Evolutionary conservation across 441 rosid species (phyloP), one percentile per base, ranked within the genome.

Genomic region (Erodium trifolium): DNA sequence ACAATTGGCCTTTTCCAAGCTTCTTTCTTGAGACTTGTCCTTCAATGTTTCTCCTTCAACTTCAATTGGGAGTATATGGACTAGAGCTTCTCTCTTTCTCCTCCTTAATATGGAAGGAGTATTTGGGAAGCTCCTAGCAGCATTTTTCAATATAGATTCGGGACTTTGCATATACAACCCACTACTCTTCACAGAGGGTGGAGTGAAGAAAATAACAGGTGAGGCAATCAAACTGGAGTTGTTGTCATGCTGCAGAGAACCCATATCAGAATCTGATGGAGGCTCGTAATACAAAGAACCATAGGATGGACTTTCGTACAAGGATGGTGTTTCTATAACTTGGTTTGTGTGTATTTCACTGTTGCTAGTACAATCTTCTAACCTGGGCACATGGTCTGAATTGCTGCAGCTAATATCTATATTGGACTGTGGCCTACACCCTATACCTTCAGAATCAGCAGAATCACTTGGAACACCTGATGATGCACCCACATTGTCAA

Each of bases 61-160:
- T 23, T 23, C 27, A 23, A 23, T 23, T 23, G 27, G 27, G 27
- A 23, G 27, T 23, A 34, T 34, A 34, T 34, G 37, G 37, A 34
- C 37, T 2, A 34, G 37, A 34, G 37, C 76, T 80, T 65, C 71
- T 12, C 73, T 68, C 73, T 80, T 83, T 76, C 99, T 82, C 82
- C 90, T 90, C 70, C 96, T 84, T 69, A 87, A 82, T 65, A 95
- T 92, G 37, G 99, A 90, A 71, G 99, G 99, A 57, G 89, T 92
- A 73, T 89, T 85, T 16, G 93, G 95, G 78, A 76, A 95, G 67
- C 81, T 92, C 77, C 81, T 86, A 8, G 96, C 97, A 70, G 95
- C 97, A 55, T 74, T 80, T 79, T 87, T 89, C 76, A 95, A 78
- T 68, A 82, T 78, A 72, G 92, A 86, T 72, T 89, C 92, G 23